A percentile compares a stretch with the other conserved stretches of the same genome.
Conservation (phyloP, 441 rosid genomes). For the Gossypium lobatum region DNA sequence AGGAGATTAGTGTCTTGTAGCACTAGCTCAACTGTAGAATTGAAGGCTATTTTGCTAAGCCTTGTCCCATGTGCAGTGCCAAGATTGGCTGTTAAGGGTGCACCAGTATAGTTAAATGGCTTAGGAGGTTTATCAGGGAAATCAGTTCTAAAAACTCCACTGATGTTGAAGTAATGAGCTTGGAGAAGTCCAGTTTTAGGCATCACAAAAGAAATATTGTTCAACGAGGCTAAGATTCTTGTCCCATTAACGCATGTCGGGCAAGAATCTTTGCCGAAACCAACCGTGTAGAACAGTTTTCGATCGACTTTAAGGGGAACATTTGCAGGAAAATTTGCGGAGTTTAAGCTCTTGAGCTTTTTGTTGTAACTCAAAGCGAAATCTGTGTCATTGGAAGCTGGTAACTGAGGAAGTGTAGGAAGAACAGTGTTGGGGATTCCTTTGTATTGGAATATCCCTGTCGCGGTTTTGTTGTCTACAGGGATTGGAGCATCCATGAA, state of each 20-base stretch:
- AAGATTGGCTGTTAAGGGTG: conserved; percentile 38
- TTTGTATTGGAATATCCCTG: conserved; percentile 40
- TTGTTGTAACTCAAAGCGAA: conserved; percentile 26
- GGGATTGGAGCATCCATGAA: conserved; percentile 38
- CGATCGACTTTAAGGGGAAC: conserved; percentile 53
- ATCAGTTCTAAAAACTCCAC: conserved; percentile 45
- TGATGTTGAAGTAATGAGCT: conserved; percentile 45
- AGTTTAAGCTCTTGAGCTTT: conserved; percentile 36
- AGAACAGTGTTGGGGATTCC: conserved; percentile 35
- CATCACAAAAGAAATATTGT: conserved; percentile 43
- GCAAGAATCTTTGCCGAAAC: conserved; percentile 45
- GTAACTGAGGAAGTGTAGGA: conserved; percentile 31
- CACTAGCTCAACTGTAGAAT: conserved; percentile 56
- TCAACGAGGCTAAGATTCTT: conserved; percentile 45
- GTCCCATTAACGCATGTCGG: conserved; percentile 42
- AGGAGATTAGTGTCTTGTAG: conserved; percentile 55
- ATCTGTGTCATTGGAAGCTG: conserved; percentile 40
- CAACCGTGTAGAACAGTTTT: conserved; percentile 44
- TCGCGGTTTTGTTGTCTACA: conserved; percentile 34
- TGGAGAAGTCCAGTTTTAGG: conserved; percentile 53
- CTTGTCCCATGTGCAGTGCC: conserved; percentile 34
- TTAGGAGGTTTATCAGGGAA: conserved; percentile 54
- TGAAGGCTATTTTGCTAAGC: conserved; percentile 41
- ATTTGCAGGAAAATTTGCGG: conserved; percentile 37
- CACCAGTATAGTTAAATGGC: conserved; percentile 53